A percentile compares a stretch with the other conserved stretches of the same genome.
Conservation (phyloP, 768 basidiomycete genomes). For the Collybia nuda region DNA sequence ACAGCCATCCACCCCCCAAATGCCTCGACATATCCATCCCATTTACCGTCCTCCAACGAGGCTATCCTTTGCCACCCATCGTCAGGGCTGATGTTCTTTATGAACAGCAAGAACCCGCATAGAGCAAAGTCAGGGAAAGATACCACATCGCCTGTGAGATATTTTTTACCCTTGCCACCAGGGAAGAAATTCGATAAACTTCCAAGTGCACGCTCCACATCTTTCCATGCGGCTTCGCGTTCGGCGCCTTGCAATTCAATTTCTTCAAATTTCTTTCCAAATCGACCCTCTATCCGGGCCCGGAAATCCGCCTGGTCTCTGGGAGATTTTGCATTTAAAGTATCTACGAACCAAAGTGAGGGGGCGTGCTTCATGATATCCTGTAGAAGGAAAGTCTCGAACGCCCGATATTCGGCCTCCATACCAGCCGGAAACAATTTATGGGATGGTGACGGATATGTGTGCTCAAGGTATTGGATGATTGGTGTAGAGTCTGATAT, state of each 20-base stretch:
- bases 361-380: constrained; percentile 14
- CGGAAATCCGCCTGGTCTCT: constrained; percentile 16
- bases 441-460: constrained; percentile 17
- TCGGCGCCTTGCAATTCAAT: constrained; percentile 20
- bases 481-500: constrained; percentile 35
- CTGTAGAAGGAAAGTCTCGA: constrained; percentile 16
- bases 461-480: constrained; percentile 33
- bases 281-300: constrained; percentile 14
- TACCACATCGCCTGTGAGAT: constrained; percentile 18
- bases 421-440: constrained; percentile 20
- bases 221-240: constrained; percentile 20
- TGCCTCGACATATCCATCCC: constrained; percentile 18
- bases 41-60: constrained; percentile 26
- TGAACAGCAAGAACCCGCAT: constrained; percentile 18
- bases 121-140: constrained; percentile 26
- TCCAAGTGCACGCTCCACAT: constrained; percentile 17
- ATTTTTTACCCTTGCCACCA: constrained; percentile 11
- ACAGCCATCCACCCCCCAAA: constrained; percentile 21
- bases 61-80: constrained; percentile 21
- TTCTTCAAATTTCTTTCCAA: constrained; percentile 16
- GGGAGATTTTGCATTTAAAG: constrained; percentile 20
- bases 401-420: constrained; percentile 19
- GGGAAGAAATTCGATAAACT: constrained; percentile 10
- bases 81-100: constrained; percentile 22
- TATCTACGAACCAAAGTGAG: constrained; percentile 17